Evolutionary conservation across 805 yeast genomes (phyloP), one percentile per base, ranked within the genome.

Genomic region (Candida vaughaniae): DNA sequence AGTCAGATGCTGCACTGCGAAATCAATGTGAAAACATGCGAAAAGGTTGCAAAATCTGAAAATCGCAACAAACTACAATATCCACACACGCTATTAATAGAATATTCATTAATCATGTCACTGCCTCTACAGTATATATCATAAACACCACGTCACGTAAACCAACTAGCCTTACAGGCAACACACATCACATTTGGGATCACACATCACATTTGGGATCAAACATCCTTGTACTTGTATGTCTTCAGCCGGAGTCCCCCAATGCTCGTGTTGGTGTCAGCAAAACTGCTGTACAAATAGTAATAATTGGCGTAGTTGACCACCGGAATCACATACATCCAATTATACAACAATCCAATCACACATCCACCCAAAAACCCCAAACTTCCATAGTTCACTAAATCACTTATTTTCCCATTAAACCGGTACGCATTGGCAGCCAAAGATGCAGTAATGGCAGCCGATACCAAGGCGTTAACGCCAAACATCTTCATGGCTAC

Each of bases 181-280:
- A n/a, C n/a, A n/a, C n/a, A n/a, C n/a, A n/a, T n/a, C n/a, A n/a
- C n/a, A n/a, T n/a, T n/a, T n/a, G n/a, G n/a, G n/a, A n/a, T n/a
- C n/a, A n/a, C n/a, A n/a, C n/a, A n/a, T n/a, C n/a, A n/a, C n/a
- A n/a, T n/a, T n/a, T n/a, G n/a, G n/a, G n/a, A 10, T 20, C 23
- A 37, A n/a, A 25, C 41, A 32, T 37, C 36, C 22, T 37, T 37
- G 17, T 37, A 37, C 32, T 37, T 37, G 16, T 37, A 37, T 30
- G 17, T 31, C 18, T 18, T 22, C 11, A 11, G 7, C 3, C 16
- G 23, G 17, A 37, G 33, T 2, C 22, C 25, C 25, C 17, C 3
- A 10, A 37, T 32, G 20, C 31, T 32, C 5, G 6, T 12, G n/a
- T 9, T 31, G n/a, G 17, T 37, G 5, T 3, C 29, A 23, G 16